These are phyloP conservation scores for Cenchrus purpureus DNA, from an alignment of 176 grass and related monocot genomes.

Conservation along the genomic window DNA sequence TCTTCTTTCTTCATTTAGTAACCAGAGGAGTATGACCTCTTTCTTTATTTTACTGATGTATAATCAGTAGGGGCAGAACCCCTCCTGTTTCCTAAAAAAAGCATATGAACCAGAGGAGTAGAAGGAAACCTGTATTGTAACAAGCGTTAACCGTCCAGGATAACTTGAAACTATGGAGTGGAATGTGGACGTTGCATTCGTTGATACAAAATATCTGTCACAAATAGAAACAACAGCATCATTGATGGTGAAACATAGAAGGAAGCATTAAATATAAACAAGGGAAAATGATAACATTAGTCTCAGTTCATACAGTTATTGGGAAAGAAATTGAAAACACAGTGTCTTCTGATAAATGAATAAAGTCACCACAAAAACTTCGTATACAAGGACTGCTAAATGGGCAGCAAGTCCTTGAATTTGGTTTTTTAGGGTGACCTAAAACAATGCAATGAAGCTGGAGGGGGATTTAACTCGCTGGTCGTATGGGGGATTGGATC, in stretches of 20 bases:
- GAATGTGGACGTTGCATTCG: constrained; percentile 93
- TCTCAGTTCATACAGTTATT: not conserved
- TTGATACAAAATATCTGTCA: constrained; percentile 82
- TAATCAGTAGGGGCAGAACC: constrained; percentile 4
- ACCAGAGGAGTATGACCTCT: not conserved
- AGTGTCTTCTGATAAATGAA: not conserved
- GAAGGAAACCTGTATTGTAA: constrained; percentile 73
- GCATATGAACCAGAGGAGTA: constrained; percentile 16
- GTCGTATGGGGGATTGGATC: too few relatives aligned
- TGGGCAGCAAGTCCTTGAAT: constrained; percentile 10
- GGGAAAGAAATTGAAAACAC: not conserved
- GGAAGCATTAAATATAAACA: not conserved
- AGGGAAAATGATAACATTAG: constrained; percentile 1
- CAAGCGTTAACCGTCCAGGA: constrained; percentile 70
- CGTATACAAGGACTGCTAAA: not conserved
- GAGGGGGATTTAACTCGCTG: too few relatives aligned
- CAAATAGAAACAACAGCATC: not conserved
- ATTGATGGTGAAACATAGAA: constrained; percentile 43
- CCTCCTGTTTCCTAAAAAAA: not conserved
- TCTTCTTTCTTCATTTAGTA: not conserved
- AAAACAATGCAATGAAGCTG: not conserved
- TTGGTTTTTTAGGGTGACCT: not conserved
- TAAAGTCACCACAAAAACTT: not conserved
- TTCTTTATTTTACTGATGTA: not conserved
- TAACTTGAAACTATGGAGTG: constrained; percentile 88